These are phyloP conservation scores for Gentiana straminea DNA, from an alignment of 257 asterid species.

Conservation along the genomic window DNA sequence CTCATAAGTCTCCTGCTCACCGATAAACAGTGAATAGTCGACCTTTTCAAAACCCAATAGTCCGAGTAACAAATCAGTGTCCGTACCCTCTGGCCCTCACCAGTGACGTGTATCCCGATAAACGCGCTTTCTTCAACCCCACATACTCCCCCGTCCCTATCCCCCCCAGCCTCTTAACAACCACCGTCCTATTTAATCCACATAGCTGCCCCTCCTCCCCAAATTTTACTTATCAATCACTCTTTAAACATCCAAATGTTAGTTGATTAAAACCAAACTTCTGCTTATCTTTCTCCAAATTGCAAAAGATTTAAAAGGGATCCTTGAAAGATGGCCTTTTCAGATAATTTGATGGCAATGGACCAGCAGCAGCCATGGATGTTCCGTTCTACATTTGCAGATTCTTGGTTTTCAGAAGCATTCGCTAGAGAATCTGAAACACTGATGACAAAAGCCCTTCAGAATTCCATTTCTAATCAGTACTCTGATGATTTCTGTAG, in stretches of 20 bases:
- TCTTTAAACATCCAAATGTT: not conserved
- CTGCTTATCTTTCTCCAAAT: not conserved
- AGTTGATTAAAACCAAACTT: not conserved
- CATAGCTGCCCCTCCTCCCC: not conserved
- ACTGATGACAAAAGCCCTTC: constrained; percentile 38
- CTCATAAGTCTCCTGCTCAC: no score
- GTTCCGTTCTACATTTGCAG: constrained; percentile 41
- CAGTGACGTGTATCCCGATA: constrained; percentile 58
- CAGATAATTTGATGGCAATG: constrained; percentile 43
- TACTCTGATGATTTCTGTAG: constrained; percentile 25
- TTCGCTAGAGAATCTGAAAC: constrained; percentile 49
- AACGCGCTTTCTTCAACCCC: constrained; percentile 52
- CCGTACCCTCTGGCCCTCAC: constrained; percentile 33
- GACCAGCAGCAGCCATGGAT: constrained; percentile 38
- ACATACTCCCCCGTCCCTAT: constrained; percentile 9
- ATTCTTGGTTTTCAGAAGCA: constrained; percentile 49
- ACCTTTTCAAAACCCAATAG: no score
- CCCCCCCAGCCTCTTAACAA: not conserved
- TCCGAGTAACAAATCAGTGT: not conserved
- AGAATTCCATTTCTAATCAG: constrained; percentile 28
- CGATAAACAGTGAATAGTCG: no score
- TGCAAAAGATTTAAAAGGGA: no score
- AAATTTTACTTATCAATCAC: not conserved
- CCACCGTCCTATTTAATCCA: constrained; percentile 6
- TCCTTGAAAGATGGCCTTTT: constrained; percentile 37